Base-by-base conservation (phyloP, 2,329 filamentous ascomycete species). In the Plectosphaerella plurivora region DNA sequence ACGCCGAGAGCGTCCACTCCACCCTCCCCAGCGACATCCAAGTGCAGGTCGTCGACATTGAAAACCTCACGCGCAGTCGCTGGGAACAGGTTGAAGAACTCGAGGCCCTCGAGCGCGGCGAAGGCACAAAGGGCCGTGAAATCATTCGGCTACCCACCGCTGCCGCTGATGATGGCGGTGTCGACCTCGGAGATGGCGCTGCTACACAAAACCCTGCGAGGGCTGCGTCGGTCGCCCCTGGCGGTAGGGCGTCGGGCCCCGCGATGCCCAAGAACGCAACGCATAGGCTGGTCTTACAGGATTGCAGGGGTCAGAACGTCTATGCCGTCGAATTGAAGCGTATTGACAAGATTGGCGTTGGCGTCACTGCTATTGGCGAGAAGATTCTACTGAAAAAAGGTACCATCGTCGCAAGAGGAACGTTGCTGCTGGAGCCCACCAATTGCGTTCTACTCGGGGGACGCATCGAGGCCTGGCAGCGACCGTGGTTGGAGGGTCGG, bases 41-140 rank as follows among this genome's bases (percentile, higher is more conserved):
- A 3, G 86, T 94, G 1, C 94, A 97, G 68, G 82, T 97, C 1
- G 73, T 96, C 2, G 91, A 95, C 61, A 77, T 97, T 8, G 87
- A 96, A 64, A 92, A 97, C 64, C 79, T 97, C 18, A 81, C 86
- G 2, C 78, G 81, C 50, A 91, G 87, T 60, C 81, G 88, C 49
- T 96, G 92, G 90, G 87, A 90, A 57, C 91, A 97, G 68, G 81
- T 96, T 33, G 91, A 97, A 67, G 84, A 86, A 35, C 82, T 94
- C 7, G 89, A 93, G 67, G 81, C 84, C 44, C 75, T 84, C 45
- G 84, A 87, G 62, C 78, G 88, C 12, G 89, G 89, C 1, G 89
- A 93, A 70, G 81, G 76, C 57, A 89, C 80, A 1, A 81, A 83
- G 41, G 94, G 94, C 0, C 74, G 91, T 10, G 88, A 97, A 66